Evolutionary conservation across 352 stramenopile genomes (phyloP).

Genomic region (Detonula confervacea): DNA sequence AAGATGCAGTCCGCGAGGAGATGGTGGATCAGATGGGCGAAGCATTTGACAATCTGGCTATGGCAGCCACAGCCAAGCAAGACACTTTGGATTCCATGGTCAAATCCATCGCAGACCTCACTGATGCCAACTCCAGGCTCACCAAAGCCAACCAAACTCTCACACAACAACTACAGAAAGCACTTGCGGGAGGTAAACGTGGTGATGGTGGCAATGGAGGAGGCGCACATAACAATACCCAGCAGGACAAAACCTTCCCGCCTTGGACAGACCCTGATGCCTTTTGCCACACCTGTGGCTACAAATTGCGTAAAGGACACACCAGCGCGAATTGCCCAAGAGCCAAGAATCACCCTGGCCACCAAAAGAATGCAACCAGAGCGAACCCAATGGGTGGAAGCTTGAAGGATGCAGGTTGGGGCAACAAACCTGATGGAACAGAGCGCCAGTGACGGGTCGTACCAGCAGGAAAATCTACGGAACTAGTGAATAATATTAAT

Average conservation of each 20-base stretch:
- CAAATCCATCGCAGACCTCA: neutral
- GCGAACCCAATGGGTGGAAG: neutral
- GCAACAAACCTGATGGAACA: neutral
- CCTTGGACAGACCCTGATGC: too few species aligned
- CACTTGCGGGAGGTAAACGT: too few species aligned
- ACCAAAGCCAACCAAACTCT: too few species aligned
- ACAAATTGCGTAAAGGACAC: neutral
- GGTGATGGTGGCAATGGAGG: too few species aligned
- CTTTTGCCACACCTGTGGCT: too few species aligned
- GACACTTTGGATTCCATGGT: neutral
- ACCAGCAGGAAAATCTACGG: neutral
- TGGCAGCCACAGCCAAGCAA: neutral
- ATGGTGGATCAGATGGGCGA: neutral
- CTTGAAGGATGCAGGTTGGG: neutral
- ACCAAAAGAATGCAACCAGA: neutral
- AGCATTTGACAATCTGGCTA: neutral
- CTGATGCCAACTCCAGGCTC: neutral
- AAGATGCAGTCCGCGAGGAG: neutral
- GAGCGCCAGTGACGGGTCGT: neutral
- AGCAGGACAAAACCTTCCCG: too few species aligned
- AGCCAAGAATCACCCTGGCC: neutral
- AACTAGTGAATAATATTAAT: constrained; percentile 1
- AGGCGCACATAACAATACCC: too few species aligned
- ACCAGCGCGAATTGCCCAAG: neutral
- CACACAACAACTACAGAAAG: too few species aligned